Evolutionary conservation across 768 basidiomycete species (phyloP).

Genomic region (Russula dissimulans): DNA sequence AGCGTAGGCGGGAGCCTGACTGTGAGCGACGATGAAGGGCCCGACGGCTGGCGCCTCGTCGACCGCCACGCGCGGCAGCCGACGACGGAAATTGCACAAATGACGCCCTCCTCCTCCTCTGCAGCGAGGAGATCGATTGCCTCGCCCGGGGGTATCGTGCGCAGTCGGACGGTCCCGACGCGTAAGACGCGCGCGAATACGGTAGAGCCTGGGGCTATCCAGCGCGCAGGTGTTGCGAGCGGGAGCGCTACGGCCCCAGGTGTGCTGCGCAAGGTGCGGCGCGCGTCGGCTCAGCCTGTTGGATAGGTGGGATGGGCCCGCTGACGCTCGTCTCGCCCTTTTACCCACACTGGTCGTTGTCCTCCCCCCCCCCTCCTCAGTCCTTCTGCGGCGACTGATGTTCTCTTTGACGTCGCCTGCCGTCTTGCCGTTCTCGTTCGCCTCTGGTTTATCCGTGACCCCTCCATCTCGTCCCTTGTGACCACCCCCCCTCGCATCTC

Average conservation of each 20-base stretch:
- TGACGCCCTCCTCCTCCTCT: constrained; percentile 26
- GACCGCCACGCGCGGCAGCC: constrained; percentile 6
- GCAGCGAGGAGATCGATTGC: constrained; percentile 6
- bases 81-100: constrained; percentile 21
- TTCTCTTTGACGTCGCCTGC: too few relatives aligned
- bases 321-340: background rate
- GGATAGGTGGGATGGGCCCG: background rate
- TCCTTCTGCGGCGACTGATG: too few relatives aligned
- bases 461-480: too few relatives aligned
- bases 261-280: constrained; percentile 15
- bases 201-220: background rate
- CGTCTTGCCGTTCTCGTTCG: too few relatives aligned
- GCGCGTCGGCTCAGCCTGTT: constrained; percentile 11
- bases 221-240: background rate
- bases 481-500: background rate
- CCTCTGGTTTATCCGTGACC: too few relatives aligned
- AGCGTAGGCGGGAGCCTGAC: constrained; percentile 20
- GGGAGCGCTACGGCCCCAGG: background rate
- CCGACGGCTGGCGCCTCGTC: constrained; percentile 26
- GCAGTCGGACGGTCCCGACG: constrained; percentile 60
- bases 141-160: constrained; percentile 32
- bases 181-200: constrained; percentile 12
- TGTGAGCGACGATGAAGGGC: constrained; percentile 32
- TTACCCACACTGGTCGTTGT: background rate
- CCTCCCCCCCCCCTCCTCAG: too few relatives aligned